Base-by-base conservation (phyloP, 2,329 filamentous ascomycete genomes). In the Cyphellophora europaea region DNA sequence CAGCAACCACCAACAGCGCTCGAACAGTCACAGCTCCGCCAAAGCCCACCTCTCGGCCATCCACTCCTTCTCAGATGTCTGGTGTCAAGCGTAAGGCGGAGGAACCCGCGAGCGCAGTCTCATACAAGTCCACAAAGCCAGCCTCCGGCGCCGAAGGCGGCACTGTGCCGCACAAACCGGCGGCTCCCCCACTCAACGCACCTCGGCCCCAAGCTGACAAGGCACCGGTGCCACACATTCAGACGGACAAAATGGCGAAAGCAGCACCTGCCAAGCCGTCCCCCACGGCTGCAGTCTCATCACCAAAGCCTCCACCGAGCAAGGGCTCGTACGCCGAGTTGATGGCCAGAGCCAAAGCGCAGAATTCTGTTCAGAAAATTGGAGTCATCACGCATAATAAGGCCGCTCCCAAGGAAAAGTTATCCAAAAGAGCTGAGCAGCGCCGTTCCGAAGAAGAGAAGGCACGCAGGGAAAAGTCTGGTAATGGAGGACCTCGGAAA, bases 281-380 rank as follows among this genome's bases (percentile, higher is more conserved):
- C 16, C 30, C 41, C 16, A 38, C 30, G 19, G 33, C 41, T 17
- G 39, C 44, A 10, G 33, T 28, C 6, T 38, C 40, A 14, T 27
- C 39, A 15, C n/a, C 37, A 4, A 44, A 45, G 32, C 33, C 19
- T 16, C 40, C 52, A 8, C 68, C 70, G 5, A 71, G 71, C 40
- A 71, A 69, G 47, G 71, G 72, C 17, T 73, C 70, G 2, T 80
- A 70, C 53, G 67, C 72, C 28, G 73, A 74, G 32, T 63, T 78
- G 28, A 65, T 79, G 46, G 76, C 75, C 29, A 71, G 77, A 50
- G 69, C 68, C 32, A 63, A 65, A 37, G 65, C 19, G 32, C 38
- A 41, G 33, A 27, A 33, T 59, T 63, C 43, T 62, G 61, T 11
- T 56, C 63, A 15, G 53, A 62, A 23, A 48, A 54, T 70, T 23